Base-by-base conservation (phyloP, 2,329 filamentous ascomycete species). In the Penicillium corylophilum region DNA sequence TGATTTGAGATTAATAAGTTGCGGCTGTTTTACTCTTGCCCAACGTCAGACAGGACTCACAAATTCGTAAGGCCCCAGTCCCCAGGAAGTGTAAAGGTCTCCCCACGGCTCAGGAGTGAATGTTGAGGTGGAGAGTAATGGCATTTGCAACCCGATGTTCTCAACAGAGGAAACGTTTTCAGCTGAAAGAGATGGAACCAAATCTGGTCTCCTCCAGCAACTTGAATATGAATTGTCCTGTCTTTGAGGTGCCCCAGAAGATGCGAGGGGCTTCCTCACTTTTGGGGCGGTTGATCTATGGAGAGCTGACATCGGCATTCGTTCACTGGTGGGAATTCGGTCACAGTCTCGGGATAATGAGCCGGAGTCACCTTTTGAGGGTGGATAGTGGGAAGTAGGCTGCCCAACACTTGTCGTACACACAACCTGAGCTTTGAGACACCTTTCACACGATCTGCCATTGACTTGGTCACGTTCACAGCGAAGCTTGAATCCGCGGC, bases 401-500 rank as follows among this genome's bases (percentile, higher is more conserved):
- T 62, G 60, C 5, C 54, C 53, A 10, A 62, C 16, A 24, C 49
- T 63, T 6, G 60, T 63, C 16, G 57, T 58, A 36, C 61, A 63
- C 13, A 54, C 28, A 10, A 60, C 60, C n/a, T 61, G 60, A 22
- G 61, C 61, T 43, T 63, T 63, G 23, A 62, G 54, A 36, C 61
- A 63, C 31, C 61, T 54, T 28, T 63, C 61, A 23, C 61, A 63
- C 16, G 60, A 61, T 48, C 51, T 53, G 24, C 60, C 56, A 46
- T 56, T 52, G 20, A 56, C 44, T 35, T 56, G 58, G 35, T 57
- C 58, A 20, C 61, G 60, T 35, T 63, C 60, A 48, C 61, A 63
- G 15, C 61, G 54, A 9, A 63, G 40, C 35, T 63, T 63, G 35
- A 62, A 62, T 20, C 61, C 61, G 16, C 61, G 61, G 39, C 61